Evolutionary conservation across 805 yeast genomes (phyloP), one percentile per base, ranked within the genome.

Genomic region (Metschnikowia koreensis): DNA sequence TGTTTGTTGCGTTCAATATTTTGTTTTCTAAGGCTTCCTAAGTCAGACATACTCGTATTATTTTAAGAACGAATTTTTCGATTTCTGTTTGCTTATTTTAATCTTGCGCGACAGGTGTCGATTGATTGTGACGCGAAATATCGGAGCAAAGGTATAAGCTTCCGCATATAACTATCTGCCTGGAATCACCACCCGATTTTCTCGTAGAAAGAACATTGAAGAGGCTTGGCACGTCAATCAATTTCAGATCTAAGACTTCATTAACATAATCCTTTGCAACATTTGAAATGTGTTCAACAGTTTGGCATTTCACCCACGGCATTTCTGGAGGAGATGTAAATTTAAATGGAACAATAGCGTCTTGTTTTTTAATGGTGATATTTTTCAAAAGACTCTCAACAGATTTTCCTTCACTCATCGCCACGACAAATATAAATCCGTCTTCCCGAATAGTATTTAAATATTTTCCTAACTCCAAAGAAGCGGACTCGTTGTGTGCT

Each of bases 401-500:
- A 15, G 82, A 77, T 63, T 94, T 87, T 0, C 96, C 94, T 40
- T 76, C 69, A 1, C 97, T 88, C 39, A 91, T 79, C 0, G 90
- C 97, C 41, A 90, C 66, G 0, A 93, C 75, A 66, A 86, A 89
- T 0, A 81, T 73, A 2, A 82, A 55, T 56, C 79, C 69, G 55
- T 55, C 57, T 6, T 62, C 59, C 41, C 61, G 38, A 62, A 53
- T 1, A 51, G 41, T 13, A 48, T 34, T 66, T 1, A 91, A 67
- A 63, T 75, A 89, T 38, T 75, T 75, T 0, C 78, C 79, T 31
- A 94, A 71, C 60, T 87, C 89, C n/a, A 70, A 67, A 0, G 97
- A 94, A 0, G 97, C 96, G 53, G 84, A 82, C 6, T 82, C 83
- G 64, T 94, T 94, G 66, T 94, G 98, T 0, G 98, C 97, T 2